phyloP scores from a whole-genome alignment of 371 early-diverging fungal species.

The Mortierella sp. region DNA sequence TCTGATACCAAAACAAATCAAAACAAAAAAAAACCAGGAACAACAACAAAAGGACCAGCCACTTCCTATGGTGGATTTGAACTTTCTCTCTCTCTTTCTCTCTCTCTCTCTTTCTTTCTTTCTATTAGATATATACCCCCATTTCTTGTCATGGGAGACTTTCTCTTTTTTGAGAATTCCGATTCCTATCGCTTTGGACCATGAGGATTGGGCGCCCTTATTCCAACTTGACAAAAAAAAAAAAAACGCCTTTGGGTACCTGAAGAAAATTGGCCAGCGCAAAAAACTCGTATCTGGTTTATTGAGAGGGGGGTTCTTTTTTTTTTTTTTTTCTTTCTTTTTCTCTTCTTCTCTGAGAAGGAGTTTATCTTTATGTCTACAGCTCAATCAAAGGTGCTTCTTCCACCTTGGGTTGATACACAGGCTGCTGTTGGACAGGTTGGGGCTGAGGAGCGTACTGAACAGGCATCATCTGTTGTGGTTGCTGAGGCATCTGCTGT shows the following conservation, averaged over 20 bases:
- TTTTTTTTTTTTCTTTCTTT: neutral
- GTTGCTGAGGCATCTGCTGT: neutral
- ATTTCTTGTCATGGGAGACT: neutral
- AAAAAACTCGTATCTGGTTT: conserved; percentile 2
- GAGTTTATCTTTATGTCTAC: neutral
- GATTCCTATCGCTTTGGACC: too few species aligned
- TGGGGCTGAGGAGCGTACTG: conserved; percentile 13
- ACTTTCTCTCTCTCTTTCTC: too few species aligned
- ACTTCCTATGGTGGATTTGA: too few species aligned
- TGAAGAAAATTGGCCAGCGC: conserved; percentile 3
- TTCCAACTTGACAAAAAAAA: too few species aligned
- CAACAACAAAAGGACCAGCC: neutral
- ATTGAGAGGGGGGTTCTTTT: neutral
- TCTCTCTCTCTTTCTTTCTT: too few species aligned
- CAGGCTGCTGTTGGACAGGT: neutral
- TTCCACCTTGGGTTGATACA: conserved; percentile 7
- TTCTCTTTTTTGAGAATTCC: too few species aligned
- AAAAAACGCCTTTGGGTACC: too few species aligned
- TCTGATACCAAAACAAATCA: conserved; percentile 17
- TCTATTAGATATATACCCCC: neutral
- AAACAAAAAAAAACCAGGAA: neutral
- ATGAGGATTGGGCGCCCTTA: neutral
- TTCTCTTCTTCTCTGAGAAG: neutral
- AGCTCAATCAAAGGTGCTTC: conserved; percentile 10
- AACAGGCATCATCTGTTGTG: conserved; percentile 8